Base-by-base conservation (phyloP, 805 yeast species). In the Candida orba region DNA sequence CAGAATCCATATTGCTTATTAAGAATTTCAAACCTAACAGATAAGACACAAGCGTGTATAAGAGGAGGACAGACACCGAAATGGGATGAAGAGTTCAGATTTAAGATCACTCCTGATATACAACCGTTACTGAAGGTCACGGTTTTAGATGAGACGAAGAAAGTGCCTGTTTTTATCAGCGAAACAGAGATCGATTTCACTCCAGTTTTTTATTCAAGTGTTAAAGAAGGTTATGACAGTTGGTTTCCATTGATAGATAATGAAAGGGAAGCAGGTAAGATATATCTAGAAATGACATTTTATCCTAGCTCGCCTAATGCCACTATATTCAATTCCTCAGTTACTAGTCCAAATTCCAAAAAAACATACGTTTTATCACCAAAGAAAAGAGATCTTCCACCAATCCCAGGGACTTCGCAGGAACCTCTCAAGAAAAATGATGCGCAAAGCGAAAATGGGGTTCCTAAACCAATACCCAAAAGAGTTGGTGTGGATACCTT, bases 11-110 rank as follows among this genome's bases (percentile, higher is more conserved):
- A 87, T 64, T 84, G 89, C 47, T 78, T 91, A 6, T 71, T 86
- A 12, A 69, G 98, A 44, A 71, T 93, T 6, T 91, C 90, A 25
- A 87, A 86, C 47, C 76, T 77, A 53, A 91, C 95, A 9, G 80
- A 84, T 50, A 79, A 83, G 56, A 87, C 97, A 1, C 80, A 79
- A 31, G 73, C 87, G 0, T 79, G 85, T 46, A 74, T 77, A 41
- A 68, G 98, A 52, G 99, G 96, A 1, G 99, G 99, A 2, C 99
- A 93, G 59, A 84, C 86, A 5, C 99, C 99, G 1, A 76, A 71
- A 18, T 93, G 97, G 87, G 81, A 86, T 47, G 79, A 79, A 47
- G 88, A 85, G 50, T 69, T 84, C 45, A 67, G 86, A 52, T 86
- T 84, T 56, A 74, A 74, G 33, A 67, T 87, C 23, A 71, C 79